These are phyloP conservation scores for Ligustrum vulgare DNA, from an alignment of 257 asterid genomes.

Conservation along the genomic window DNA sequence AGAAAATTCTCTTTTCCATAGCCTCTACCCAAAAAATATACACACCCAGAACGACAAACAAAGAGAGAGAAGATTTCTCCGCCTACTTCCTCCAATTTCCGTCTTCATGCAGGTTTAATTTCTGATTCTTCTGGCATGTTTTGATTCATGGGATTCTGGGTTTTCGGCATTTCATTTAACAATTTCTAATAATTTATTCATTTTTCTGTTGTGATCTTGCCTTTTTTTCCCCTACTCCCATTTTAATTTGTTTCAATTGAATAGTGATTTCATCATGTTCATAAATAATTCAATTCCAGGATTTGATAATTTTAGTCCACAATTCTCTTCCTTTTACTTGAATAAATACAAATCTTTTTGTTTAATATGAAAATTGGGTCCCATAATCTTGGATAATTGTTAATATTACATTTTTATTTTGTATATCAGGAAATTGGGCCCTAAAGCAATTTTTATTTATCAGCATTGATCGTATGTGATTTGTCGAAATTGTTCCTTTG, in stretches of 20 bases:
- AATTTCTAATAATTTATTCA: not conserved
- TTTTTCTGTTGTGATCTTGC: not conserved
- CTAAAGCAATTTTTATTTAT: conserved; percentile 16
- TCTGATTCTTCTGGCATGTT: not conserved
- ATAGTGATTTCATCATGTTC: not conserved
- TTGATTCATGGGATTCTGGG: conserved; percentile 9
- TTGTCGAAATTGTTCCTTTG: conserved; percentile 13
- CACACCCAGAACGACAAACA: not conserved
- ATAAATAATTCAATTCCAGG: not conserved
- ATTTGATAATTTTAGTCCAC: not conserved
- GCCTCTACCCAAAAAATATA: not conserved
- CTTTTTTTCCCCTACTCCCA: not conserved
- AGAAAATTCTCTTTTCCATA: not conserved
- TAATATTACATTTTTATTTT: not conserved
- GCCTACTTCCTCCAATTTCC: conserved; percentile 30
- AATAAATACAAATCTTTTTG: not conserved
- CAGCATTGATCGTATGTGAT: conserved; percentile 25
- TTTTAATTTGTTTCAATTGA: not conserved
- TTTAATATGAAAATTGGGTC: not conserved
- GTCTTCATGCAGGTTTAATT: conserved; percentile 27
- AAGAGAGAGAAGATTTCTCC: conserved; percentile 18
- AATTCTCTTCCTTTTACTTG: not conserved
- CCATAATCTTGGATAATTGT: not conserved
- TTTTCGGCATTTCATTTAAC: not conserved
- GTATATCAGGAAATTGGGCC: conserved; percentile 24